A percentile compares a stretch with the other conserved stretches of the same genome.
phyloP scores from a whole-genome alignment of 331 rosid species.

The Quercus lobata region DNA sequence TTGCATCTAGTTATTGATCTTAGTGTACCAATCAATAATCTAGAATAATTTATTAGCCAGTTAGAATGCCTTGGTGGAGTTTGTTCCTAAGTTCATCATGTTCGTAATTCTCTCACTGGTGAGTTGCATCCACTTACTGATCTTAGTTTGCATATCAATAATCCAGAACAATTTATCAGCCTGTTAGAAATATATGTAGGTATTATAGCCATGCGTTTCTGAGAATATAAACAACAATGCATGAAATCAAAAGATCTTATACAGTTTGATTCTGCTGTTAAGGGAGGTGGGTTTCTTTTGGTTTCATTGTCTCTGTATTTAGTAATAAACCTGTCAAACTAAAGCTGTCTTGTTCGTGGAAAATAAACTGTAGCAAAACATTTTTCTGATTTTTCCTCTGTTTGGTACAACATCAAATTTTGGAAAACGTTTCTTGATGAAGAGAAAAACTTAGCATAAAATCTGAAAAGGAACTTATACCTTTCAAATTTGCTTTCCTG shows the following conservation, averaged over 20 bases:
- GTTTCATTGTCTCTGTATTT: background rate
- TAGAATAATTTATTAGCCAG: background rate
- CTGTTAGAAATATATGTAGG: background rate
- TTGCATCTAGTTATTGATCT: background rate
- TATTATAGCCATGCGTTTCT: background rate
- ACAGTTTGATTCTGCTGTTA: slow-evolving; percentile 6
- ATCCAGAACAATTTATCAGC: background rate
- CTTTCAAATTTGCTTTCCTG: background rate
- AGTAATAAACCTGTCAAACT: background rate
- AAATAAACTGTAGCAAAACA: background rate
- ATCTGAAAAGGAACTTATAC: background rate
- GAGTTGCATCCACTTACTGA: background rate
- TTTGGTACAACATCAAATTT: background rate
- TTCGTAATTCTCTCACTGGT: background rate
- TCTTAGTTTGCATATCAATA: background rate
- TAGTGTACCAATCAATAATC: background rate
- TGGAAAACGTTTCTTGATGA: background rate
- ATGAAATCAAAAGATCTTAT: background rate
- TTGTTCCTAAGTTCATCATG: too few species aligned
- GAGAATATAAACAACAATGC: slow-evolving; percentile 1
- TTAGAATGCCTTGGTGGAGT: background rate
- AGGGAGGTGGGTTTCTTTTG: background rate
- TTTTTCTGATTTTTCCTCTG: background rate
- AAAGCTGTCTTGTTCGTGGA: background rate
- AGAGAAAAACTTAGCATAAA: background rate